A percentile compares a stretch with the other conserved stretches of the same genome.
Evolutionary conservation across 2,329 filamentous ascomycete species (phyloP).

Genomic region (Penicillium sp.): DNA sequence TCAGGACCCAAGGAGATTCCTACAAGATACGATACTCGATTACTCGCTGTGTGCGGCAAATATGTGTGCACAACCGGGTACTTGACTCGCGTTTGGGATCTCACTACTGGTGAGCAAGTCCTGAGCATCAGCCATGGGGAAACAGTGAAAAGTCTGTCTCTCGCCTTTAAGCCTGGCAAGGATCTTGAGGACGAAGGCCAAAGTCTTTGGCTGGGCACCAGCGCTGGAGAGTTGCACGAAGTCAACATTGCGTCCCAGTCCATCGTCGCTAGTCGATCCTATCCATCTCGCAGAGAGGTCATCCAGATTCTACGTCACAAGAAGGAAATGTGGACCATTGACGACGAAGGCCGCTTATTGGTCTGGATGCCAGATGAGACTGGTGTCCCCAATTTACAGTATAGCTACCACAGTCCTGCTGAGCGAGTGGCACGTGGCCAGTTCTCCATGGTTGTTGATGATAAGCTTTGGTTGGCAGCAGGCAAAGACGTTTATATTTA

Average conservation of each 20-base stretch:
- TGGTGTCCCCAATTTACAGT: constrained; percentile 67
- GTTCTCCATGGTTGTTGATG: constrained; percentile 81
- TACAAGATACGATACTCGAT: constrained; percentile 79
- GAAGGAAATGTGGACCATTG: constrained; percentile 89
- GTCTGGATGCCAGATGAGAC: constrained; percentile 77
- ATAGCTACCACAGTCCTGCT: constrained; percentile 60
- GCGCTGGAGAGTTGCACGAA: constrained; percentile 80
- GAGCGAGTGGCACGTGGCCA: constrained; percentile 76
- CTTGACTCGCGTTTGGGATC: constrained; percentile 81
- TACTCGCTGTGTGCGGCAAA: constrained; percentile 83
- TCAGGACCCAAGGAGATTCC: constrained; percentile 68
- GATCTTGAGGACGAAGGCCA: constrained; percentile 75
- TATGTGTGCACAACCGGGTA: constrained; percentile 81
- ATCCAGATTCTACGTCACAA: constrained; percentile 79
- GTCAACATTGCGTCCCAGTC: constrained; percentile 72
- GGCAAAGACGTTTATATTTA: constrained; percentile 87
- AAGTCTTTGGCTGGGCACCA: constrained; percentile 84
- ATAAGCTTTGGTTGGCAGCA: constrained; percentile 79
- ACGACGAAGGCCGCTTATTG: constrained; percentile 79
- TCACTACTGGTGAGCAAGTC: constrained; percentile 72
- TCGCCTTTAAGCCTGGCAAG: constrained; percentile 78
- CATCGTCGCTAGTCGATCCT: constrained; percentile 63
- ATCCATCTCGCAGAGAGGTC: constrained; percentile 74
- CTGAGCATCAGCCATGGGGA: constrained; percentile 81
- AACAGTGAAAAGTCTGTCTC: constrained; percentile 70